These are phyloP conservation scores for Sungouiozyma intestinalis DNA, from an alignment of 805 yeast species.

Conservation along the genomic window DNA sequence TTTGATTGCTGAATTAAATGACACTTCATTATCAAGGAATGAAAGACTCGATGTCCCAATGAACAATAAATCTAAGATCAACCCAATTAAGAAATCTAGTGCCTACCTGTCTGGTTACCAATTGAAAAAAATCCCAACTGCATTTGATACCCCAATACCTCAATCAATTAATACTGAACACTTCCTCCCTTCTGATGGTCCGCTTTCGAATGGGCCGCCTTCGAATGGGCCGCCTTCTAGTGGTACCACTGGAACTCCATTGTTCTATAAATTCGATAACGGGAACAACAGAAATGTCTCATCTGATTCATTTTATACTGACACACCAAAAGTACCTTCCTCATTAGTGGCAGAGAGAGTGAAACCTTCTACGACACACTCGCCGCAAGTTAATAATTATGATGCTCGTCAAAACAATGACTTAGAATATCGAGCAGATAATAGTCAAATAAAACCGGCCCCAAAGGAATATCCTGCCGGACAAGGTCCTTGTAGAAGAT, in stretches of 20 bases:
- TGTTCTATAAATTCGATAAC: slow-evolving; percentile 14
- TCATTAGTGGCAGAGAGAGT: not conserved
- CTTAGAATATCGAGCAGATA: not conserved
- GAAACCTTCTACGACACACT: not conserved
- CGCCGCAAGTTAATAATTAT: not conserved
- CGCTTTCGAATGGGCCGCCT: slow-evolving; percentile 1
- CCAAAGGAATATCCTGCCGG: slow-evolving; percentile 41
- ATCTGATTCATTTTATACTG: not conserved
- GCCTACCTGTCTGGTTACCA: slow-evolving; percentile 26
- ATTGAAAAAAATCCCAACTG: not conserved
- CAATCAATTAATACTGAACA: not conserved
- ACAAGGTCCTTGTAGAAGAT: slow-evolving; percentile 72
- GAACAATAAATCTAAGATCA: not conserved
- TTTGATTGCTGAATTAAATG: slow-evolving; percentile 23
- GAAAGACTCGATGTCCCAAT: slow-evolving; percentile 6
- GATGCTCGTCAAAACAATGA: not conserved
- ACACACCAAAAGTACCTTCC: not conserved
- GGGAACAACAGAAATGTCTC: not conserved
- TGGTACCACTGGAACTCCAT: slow-evolving; percentile 14
- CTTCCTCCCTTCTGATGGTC: not conserved
- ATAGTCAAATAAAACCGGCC: not conserved
- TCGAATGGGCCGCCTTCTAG: slow-evolving; percentile 2
- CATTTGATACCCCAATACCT: not conserved
- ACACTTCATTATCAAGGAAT: slow-evolving; percentile 19
- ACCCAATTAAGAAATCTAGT: slow-evolving; percentile 24